Base-by-base conservation (phyloP, 2,329 filamentous ascomycete genomes). In the Ascocoryne sarcoides region DNA sequence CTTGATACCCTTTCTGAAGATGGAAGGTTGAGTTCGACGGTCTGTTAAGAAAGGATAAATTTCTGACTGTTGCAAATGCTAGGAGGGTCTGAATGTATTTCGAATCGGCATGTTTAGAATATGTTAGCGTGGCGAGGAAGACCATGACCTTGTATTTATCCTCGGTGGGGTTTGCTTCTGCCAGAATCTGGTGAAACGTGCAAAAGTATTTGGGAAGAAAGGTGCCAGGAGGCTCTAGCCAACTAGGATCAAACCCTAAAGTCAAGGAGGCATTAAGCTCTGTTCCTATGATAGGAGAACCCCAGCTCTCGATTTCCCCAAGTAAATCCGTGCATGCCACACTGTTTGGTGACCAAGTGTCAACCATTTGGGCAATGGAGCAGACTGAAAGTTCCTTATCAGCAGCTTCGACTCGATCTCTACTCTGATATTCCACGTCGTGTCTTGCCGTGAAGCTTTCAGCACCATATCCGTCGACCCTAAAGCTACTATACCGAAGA, bases 391-490 rank as follows among this genome's bases (percentile, higher is more conserved):
- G 21, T 23, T 50, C 50, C 23, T 43, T 39, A 10, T 2, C 4
- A 12, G 14, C 36, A 8, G 45, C 38, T 8, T 19, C 14, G 10
- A 30, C 16, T 17, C 37, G 40, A 43, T 65, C 65, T 32, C 62
- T 54, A 7, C 45, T 37, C n/a, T 14, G 1, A 38, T 69, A 68
- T 2, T 17, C 23, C 4, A n/a, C 4, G 42, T 68, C 66, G 31
- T 54, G 20, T 0, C 29, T 20, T 2, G 31, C 12, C 0, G 56
- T 63, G 42, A 60, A 55, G n/a, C 52, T 32, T 42, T 66, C 63
- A 3, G 62, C 62, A 3, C 65, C 65, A 45, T 64, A 68, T 0
- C 49, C 53, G 37, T 56, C 37, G 2, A 57, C 47, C 21, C 54
- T 54, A 37, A 61, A 63, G 4, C 44, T 38, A 7, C 62, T 57